Base-by-base conservation (phyloP, 352 stramenopile species). In the Peronospora tabacina region DNA sequence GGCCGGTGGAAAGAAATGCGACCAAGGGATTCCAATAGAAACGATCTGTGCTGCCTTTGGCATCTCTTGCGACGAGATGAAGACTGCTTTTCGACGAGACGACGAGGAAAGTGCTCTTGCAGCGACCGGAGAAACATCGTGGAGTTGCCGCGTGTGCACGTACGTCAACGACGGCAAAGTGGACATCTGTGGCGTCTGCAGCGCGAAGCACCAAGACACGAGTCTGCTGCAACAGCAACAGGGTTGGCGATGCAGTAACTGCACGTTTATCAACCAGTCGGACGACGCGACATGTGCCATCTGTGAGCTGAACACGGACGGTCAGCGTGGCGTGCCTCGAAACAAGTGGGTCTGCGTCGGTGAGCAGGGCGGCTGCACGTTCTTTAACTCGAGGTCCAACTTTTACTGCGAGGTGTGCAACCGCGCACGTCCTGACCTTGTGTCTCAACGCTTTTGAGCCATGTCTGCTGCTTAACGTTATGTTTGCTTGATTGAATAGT, bases 331-430 rank as follows among this genome's bases (percentile, higher is more conserved):
- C 26, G 81, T 94, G 9, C 79, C 83, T 7, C 76, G 77, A 11
- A 82, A 76, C 58, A 90, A 91, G 51, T 94, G 83, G 83, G 70
- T 92, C 15, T 94, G 83, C 41, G 81, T 80, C 1, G 72, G 75
- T 3, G 82, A 91, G 33, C 75, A 92, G 40, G 83, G 83, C 42
- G 83, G 83, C 43, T 94, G 82, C 61, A 94, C 83, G 32, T 92
- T 90, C 47, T 92, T 92, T 68, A 94, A 92, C 57, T 48, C 76
- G 11, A 82, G 77, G 51, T 52, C 62, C 10, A 84, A 74, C 42
- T 94, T 92, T 40, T 94, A 94, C 58, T 94, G 83, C 63, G 81
- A 94, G n/a, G 82, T 94, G 32, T 94, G 83, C 70, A 89, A 92
- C 56, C 81, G 82, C 29, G 81, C 83, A 4, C 81, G 83, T 0